Evolutionary conservation across 495 filamentous ascomycete genomes (phyloP).

Genomic region (Penicillium psychrofluorescens): DNA sequence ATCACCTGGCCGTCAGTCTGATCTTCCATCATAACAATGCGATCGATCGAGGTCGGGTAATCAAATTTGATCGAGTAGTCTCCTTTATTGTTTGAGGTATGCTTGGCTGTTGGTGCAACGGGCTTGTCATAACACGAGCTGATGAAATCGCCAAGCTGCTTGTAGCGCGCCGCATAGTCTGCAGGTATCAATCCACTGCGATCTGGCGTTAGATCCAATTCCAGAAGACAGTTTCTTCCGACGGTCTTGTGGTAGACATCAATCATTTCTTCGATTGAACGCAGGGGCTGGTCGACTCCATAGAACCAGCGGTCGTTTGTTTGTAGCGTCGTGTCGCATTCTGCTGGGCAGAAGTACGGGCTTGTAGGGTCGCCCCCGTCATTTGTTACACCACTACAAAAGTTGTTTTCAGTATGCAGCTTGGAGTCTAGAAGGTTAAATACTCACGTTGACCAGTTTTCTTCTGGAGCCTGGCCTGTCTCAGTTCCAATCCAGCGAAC

Average conservation of each 20-base stretch:
- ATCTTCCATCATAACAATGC: constrained; percentile 5
- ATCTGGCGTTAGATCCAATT: constrained; percentile 4
- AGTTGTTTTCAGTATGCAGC: background rate
- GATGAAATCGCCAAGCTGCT: constrained; percentile 5
- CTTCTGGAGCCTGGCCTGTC: constrained; percentile 2
- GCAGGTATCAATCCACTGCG: constrained; percentile 3
- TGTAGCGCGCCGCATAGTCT: constrained; percentile 3
- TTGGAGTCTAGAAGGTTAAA: background rate
- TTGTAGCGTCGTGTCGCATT: constrained; percentile 6
- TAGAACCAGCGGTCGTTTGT: constrained; percentile 7
- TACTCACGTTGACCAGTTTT: constrained; percentile 6
- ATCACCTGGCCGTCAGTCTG: constrained; percentile 4
- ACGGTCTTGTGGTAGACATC: constrained; percentile 6
- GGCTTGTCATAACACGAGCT: constrained; percentile 3
- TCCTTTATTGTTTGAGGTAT: background rate
- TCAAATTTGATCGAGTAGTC: constrained; percentile 2
- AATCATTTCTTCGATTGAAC: constrained; percentile 9
- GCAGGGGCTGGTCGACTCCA: constrained; percentile 4
- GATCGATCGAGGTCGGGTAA: constrained; percentile 3
- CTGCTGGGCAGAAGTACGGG: constrained; percentile 8
- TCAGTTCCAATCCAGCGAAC: constrained; percentile 8
- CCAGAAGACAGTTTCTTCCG: constrained; percentile 4
- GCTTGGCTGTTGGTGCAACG: background rate
- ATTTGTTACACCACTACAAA: constrained; percentile 3
- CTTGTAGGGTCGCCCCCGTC: constrained; percentile 4